phyloP scores from a whole-genome alignment of 129 eudicot genomes.

The Dittrichia graveolens region DNA sequence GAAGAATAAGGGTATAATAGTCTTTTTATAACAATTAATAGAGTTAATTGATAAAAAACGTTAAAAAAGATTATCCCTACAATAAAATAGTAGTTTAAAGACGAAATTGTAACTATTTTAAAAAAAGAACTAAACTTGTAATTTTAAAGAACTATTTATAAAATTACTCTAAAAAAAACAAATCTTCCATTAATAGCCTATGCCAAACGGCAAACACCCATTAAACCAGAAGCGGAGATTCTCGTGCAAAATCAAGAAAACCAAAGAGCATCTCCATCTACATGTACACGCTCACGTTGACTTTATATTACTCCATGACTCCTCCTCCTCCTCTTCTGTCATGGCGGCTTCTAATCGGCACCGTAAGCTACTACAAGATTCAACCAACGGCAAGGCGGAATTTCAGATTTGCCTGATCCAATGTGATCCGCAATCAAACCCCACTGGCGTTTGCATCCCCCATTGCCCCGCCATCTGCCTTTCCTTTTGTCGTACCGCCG shows the following conservation, averaged over 20 bases:
- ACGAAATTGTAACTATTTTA: no score
- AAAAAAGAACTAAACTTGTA: no score
- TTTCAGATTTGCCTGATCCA: not conserved
- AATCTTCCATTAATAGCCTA: no score
- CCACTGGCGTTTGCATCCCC: slow-evolving; percentile 12
- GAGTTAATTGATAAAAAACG: no score
- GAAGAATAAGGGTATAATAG: no score
- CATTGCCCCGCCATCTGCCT: slow-evolving; percentile 17
- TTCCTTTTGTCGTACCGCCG: slow-evolving; percentile 8
- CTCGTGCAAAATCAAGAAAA: slow-evolving; percentile 17
- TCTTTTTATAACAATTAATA: no score
- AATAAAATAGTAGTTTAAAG: no score
- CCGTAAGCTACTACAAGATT: slow-evolving; percentile 27
- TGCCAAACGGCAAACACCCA: no score
- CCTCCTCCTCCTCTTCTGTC: not conserved
- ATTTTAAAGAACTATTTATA: no score
- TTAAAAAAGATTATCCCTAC: no score
- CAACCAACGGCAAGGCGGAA: not conserved
- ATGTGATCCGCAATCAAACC: slow-evolving; percentile 10
- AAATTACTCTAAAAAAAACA: no score
- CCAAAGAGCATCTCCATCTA: slow-evolving; percentile 11
- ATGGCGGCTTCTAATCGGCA: slow-evolving; percentile 34
- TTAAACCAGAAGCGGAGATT: not conserved
- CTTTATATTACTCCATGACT: not conserved
- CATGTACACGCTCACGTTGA: slow-evolving; percentile 8